These are phyloP conservation scores for Neonothopanus nambi DNA, from an alignment of 1,284 basidiomycete species.

Conservation along the genomic window DNA sequence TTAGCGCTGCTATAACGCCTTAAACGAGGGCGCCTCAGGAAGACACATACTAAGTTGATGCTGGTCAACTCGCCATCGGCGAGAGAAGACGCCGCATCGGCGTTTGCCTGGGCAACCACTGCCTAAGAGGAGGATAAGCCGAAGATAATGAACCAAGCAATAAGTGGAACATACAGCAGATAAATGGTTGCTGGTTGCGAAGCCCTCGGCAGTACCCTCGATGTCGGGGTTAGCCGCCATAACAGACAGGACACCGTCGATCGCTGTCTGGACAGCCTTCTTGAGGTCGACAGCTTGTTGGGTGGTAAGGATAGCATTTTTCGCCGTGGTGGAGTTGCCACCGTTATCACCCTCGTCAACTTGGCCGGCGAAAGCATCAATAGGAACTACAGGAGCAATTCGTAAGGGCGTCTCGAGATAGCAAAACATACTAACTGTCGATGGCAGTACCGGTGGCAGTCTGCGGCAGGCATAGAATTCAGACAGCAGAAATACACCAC, in stretches of 20 bases:
- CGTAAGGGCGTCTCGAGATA: background rate
- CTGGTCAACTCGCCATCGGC: conserved; percentile 13
- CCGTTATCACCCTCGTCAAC: conserved; percentile 19
- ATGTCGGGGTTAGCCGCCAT: conserved; percentile 15
- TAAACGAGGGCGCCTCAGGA: background rate
- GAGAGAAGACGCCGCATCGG: conserved; percentile 4
- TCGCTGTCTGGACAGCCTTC: conserved; percentile 21
- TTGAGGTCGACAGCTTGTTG: conserved; percentile 24
- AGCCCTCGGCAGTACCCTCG: conserved; percentile 14
- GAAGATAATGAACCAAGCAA: background rate
- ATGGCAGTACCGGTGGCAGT: conserved; percentile 24
- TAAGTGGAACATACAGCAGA: background rate
- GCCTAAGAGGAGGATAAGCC: background rate
- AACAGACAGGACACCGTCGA: conserved; percentile 15
- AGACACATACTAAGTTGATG: too few species aligned
- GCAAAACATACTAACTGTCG: conserved; percentile 15
- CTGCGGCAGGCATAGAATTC: conserved; percentile 2
- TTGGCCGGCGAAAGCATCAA: conserved; percentile 24
- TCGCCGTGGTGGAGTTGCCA: conserved; percentile 21
- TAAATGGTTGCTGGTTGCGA: conserved; percentile 7
- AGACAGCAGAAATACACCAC: background rate
- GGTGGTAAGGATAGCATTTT: conserved; percentile 13
- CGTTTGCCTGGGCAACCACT: conserved; percentile 11
- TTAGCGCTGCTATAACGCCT: too few species aligned
- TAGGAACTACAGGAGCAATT: conserved; percentile 16